Conservation (phyloP, 2,329 filamentous ascomycete species). For the Fusarium tricinctum region DNA sequence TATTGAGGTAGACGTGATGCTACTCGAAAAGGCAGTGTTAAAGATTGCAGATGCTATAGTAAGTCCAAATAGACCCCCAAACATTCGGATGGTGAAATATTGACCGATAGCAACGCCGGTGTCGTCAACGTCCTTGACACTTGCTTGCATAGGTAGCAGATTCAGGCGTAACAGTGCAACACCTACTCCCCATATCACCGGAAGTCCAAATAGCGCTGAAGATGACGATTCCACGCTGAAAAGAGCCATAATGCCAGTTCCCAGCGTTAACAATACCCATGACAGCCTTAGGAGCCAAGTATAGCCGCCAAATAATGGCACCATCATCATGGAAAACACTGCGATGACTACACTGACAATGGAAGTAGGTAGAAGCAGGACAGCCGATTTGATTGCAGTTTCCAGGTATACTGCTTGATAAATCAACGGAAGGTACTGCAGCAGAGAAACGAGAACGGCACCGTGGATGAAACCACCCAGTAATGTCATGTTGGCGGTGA, state of each 20-base stretch:
- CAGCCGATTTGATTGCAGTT: conserved; percentile 15
- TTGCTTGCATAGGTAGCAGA: conserved; percentile 22
- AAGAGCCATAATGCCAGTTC: conserved; percentile 13
- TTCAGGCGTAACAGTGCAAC: conserved; percentile 19
- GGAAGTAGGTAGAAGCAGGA: conserved; percentile 8
- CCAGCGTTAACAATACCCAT: conserved; percentile 6
- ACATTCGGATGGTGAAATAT: conserved; percentile 19
- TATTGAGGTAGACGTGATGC: neutral
- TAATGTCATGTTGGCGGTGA: conserved; percentile 30
- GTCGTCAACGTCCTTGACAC: conserved; percentile 14
- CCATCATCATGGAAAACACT: conserved; percentile 31
- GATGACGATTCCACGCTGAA: neutral
- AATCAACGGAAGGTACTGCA: conserved; percentile 19
- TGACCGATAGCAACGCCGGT: conserved; percentile 23
- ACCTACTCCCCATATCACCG: conserved; percentile 19
- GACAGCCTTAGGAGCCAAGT: conserved; percentile 15
- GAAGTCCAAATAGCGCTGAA: conserved; percentile 15
- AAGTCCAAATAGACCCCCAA: conserved; percentile 7
- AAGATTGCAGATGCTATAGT: conserved; percentile 22
- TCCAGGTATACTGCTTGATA: conserved; percentile 23
- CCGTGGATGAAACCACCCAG: conserved; percentile 23
- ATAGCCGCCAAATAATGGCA: conserved; percentile 19
- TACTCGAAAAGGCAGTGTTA: conserved; percentile 15
- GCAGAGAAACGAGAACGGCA: conserved; percentile 11
- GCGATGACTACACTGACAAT: conserved; percentile 18